These are phyloP conservation scores for Tetrahymena elliotti DNA, from an alignment of 73 alveolate species.

Conservation along the genomic window DNA sequence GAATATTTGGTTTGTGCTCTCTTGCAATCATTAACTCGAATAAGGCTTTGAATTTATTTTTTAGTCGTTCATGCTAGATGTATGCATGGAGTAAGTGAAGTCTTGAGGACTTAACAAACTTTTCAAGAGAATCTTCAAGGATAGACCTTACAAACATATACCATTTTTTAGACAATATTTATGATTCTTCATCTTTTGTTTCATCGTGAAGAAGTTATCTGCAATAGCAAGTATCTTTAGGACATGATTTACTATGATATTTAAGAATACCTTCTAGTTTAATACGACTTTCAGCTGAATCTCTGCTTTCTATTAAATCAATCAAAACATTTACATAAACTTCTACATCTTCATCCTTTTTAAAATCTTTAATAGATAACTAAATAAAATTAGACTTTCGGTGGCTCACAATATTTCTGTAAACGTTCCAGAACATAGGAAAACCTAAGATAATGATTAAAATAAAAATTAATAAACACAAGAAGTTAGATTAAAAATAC, in stretches of 20 bases:
- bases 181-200: not conserved
- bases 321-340: not conserved
- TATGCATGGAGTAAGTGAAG: not conserved
- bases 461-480: not conserved
- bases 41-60: slow-evolving; percentile 23
- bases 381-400: not conserved
- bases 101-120: slow-evolving; percentile 6
- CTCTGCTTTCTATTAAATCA: not conserved
- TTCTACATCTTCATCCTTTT: not conserved
- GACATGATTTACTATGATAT: not conserved
- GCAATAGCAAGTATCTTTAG: not conserved
- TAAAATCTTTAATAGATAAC: not conserved
- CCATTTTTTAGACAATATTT: not conserved
- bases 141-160: slow-evolving; percentile 1
- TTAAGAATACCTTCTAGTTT: not conserved
- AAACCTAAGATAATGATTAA: too few species aligned
- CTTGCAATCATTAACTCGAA: not conserved
- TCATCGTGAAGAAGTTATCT: not conserved
- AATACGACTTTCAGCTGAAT: not conserved
- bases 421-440: not conserved
- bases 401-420: not conserved
- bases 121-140: slow-evolving; percentile 2
- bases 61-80: slow-evolving; percentile 8
- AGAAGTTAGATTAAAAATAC: not conserved
- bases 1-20: not conserved